Conservation (phyloP, 73 alveolate genomes). For the Paramecium biaurelia region DNA sequence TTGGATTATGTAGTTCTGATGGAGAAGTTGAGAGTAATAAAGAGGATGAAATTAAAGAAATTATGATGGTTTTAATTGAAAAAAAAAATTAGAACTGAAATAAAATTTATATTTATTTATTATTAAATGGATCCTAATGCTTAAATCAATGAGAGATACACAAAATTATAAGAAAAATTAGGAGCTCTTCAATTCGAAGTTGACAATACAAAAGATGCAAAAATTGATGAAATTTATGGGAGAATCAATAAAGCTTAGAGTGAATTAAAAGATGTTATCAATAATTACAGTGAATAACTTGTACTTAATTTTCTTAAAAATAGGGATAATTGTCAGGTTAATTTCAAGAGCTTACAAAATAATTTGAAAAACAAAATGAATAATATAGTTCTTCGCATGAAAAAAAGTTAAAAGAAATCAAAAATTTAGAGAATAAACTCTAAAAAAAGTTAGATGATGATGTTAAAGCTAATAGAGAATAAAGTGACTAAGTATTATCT, state of each 20-base stretch:
- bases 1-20: neutral
- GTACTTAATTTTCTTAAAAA: neutral
- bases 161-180: conserved; percentile 5
- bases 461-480: neutral
- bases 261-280: neutral
- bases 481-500: neutral
- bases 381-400: neutral
- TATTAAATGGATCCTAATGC: conserved; percentile 39
- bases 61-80: conserved; percentile 7
- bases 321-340: neutral
- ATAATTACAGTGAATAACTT: neutral
- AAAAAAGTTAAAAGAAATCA: neutral
- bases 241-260: neutral
- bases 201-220: conserved; percentile 30
- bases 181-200: conserved; percentile 4
- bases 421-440: neutral
- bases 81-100: conserved; percentile 43
- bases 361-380: conserved; percentile 25
- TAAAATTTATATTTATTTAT: conserved; percentile 30
- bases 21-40: conserved; percentile 6
- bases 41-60: neutral
- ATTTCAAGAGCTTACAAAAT: neutral
- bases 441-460: conserved; percentile 4
- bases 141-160: conserved; percentile 33
- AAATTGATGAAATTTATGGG: neutral